These are phyloP conservation scores for Papiliotrema nemorosa DNA, from an alignment of 1,284 basidiomycete species.

Conservation along the genomic window DNA sequence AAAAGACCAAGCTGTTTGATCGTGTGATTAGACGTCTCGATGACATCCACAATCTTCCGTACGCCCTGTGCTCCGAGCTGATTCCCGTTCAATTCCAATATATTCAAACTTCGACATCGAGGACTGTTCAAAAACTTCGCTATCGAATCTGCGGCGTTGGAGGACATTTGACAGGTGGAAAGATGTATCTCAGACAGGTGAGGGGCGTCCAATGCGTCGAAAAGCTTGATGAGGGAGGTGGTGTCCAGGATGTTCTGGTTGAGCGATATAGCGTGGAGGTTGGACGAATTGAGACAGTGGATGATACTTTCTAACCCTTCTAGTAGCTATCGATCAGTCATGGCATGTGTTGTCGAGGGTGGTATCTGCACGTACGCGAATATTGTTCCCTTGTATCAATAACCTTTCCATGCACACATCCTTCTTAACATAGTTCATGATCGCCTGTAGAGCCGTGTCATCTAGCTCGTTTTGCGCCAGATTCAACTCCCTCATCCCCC, in stretches of 20 bases:
- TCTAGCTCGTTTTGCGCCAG: conserved; percentile 28
- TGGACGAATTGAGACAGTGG: conserved; percentile 30
- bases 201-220: conserved; percentile 22
- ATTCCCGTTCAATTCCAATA: conserved; percentile 41
- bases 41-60: conserved; percentile 28
- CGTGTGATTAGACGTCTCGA: conserved; percentile 32
- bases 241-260: conserved; percentile 30
- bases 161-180: conserved; percentile 31
- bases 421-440: conserved; percentile 35
- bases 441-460: conserved; percentile 25
- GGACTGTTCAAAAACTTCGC: conserved; percentile 19
- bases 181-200: conserved; percentile 33
- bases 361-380: conserved; percentile 24
- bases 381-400: conserved; percentile 32
- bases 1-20: conserved; percentile 29
- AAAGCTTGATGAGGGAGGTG: conserved; percentile 18
- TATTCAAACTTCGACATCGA: conserved; percentile 25
- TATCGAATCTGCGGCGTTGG: conserved; percentile 12
- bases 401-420: conserved; percentile 31
- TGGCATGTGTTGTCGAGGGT: neutral
- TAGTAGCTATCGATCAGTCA: conserved; percentile 17
- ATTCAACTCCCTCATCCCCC: conserved; percentile 41
- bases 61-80: conserved; percentile 29
- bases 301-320: conserved; percentile 20
- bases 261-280: conserved; percentile 26